phyloP scores from a whole-genome alignment of 2,329 filamentous ascomycete genomes.

The Ascochyta fabae region DNA sequence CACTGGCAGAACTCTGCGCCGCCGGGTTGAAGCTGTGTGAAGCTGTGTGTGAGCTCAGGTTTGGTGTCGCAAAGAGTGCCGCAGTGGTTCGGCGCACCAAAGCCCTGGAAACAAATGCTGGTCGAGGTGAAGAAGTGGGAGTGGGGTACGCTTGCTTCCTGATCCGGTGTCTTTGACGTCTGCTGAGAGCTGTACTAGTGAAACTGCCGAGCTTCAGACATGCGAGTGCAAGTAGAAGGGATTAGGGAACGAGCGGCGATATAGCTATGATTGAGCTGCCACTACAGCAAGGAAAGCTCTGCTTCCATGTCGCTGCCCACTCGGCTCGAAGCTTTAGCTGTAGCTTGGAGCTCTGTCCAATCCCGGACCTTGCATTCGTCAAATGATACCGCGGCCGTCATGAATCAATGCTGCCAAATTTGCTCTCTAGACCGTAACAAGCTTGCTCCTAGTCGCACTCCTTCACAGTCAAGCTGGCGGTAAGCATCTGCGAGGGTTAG shows the following conservation, averaged over 20 bases:
- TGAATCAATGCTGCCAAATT: slow-evolving; percentile 21
- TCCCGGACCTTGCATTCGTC: slow-evolving; percentile 17
- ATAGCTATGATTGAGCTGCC: slow-evolving; percentile 15
- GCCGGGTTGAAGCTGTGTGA: slow-evolving; percentile 8
- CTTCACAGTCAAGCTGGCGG: slow-evolving; percentile 13
- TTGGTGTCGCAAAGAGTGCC: slow-evolving; percentile 9
- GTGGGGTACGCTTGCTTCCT: slow-evolving; percentile 12
- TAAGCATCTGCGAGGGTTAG: slow-evolving; percentile 15
- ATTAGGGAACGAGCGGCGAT: not conserved
- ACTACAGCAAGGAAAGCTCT: slow-evolving; percentile 19
- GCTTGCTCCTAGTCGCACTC: slow-evolving; percentile 17
- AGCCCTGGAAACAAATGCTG: slow-evolving; percentile 17
- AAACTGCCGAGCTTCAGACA: slow-evolving; percentile 18
- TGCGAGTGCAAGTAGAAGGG: slow-evolving; percentile 16
- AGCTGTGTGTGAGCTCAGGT: slow-evolving; percentile 12
- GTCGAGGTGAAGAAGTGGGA: slow-evolving; percentile 15
- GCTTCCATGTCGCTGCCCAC: slow-evolving; percentile 16
- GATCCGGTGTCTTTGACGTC: slow-evolving; percentile 19
- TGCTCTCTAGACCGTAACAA: slow-evolving; percentile 17
- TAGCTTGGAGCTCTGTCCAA: slow-evolving; percentile 17
- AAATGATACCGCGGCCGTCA: slow-evolving; percentile 21
- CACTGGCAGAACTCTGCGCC: slow-evolving; percentile 14
- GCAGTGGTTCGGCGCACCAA: slow-evolving; percentile 16
- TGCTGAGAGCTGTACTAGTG: slow-evolving; percentile 20
- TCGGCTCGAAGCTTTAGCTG: slow-evolving; percentile 18